Base-by-base conservation (phyloP, 331 rosid genomes). In the Dryas integrifolia region DNA sequence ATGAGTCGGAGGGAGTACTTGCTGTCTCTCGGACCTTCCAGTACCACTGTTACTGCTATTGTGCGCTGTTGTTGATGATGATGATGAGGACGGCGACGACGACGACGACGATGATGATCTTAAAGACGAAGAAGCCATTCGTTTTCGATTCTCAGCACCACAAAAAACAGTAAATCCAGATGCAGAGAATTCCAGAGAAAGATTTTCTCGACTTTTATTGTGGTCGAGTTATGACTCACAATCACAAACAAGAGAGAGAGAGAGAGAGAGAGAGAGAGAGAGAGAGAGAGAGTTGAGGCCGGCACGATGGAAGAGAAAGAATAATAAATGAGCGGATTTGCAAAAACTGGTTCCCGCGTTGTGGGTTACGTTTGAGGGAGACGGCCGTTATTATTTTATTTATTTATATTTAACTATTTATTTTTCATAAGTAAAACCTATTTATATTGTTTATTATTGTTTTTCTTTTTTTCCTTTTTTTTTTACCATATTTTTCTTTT, bases 311-410 rank as follows among this genome's bases (percentile, higher is more conserved):
- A 26, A 70, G 30, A 77, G 38, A 63, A n/a, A 45, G 6, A 11
- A 3, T 2, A 5, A 7, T 58, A 11, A 6, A 24, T 15, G 10
- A 38, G 4, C 9, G 16, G 7, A 30, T 26, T 30, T 13, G 41
- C 21, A 68, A 66, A 47, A n/a, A 21, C 26, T 69, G 78, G 70
- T 88, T 88, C 92, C 92, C 92, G 90, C 92, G 87, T 84, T 49
- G 40, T 46, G 77, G 26, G 72, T 59, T 59, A 70, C 73, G 70
- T 55, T 79, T 67, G 67, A 73, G 78, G 44, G 35, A 57, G 66
- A 69, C 78, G 84, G 79, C 85, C 75, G 8, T 58, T 45, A 21
- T 8, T 56, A 18, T 50, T 5, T 11, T n/a, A 46, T 40, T 52
- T 9, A 40, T 50, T 69, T 69, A 65, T 50, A 12, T 21, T 41